These are phyloP conservation scores for Trypanosoma melophagium DNA, from an alignment of 208 protist species.

Conservation along the genomic window DNA sequence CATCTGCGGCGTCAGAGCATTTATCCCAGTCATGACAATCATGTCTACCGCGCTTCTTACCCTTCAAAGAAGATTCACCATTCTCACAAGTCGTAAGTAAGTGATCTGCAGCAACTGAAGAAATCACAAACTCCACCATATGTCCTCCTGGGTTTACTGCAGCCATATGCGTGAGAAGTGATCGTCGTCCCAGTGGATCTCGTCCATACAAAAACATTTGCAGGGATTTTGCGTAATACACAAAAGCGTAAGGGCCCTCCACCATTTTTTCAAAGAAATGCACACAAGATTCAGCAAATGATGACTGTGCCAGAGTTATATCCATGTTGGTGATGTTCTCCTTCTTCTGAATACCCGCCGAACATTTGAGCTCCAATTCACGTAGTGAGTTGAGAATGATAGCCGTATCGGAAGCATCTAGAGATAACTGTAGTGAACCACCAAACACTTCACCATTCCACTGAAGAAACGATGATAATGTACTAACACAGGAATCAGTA, in stretches of 20 bases:
- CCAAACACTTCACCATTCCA: slow-evolving; percentile 90
- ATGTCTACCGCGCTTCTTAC: slow-evolving; percentile 12
- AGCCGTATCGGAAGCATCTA: slow-evolving; percentile 74
- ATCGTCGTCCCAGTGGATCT: slow-evolving; percentile 86
- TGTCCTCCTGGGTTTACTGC: no score
- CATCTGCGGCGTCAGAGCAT: slow-evolving; percentile 23
- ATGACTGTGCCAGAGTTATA: slow-evolving; percentile 37
- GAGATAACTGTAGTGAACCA: slow-evolving; percentile 56
- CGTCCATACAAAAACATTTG: slow-evolving; percentile 81
- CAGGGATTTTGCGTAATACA: slow-evolving; percentile 69
- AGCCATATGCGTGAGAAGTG: slow-evolving; percentile 66
- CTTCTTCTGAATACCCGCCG: not conserved
- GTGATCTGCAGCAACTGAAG: slow-evolving; percentile 71
- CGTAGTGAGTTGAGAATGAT: slow-evolving; percentile 56
- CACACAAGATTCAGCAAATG: slow-evolving; percentile 62
- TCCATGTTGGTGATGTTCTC: slow-evolving; percentile 2
- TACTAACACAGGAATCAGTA: not conserved
- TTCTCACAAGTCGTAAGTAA: not conserved
- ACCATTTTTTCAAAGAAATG: slow-evolving; percentile 68
- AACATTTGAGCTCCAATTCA: slow-evolving; percentile 52
- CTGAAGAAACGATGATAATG: slow-evolving; percentile 47
- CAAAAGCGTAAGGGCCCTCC: slow-evolving; percentile 84
- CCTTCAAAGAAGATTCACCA: not conserved
- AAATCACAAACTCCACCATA: slow-evolving; percentile 67
- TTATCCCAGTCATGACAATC: not conserved